Evolutionary conservation across 495 filamentous ascomycete species (phyloP), one percentile per base, ranked within the genome.

Genomic region (Talaromyces thailandensis): DNA sequence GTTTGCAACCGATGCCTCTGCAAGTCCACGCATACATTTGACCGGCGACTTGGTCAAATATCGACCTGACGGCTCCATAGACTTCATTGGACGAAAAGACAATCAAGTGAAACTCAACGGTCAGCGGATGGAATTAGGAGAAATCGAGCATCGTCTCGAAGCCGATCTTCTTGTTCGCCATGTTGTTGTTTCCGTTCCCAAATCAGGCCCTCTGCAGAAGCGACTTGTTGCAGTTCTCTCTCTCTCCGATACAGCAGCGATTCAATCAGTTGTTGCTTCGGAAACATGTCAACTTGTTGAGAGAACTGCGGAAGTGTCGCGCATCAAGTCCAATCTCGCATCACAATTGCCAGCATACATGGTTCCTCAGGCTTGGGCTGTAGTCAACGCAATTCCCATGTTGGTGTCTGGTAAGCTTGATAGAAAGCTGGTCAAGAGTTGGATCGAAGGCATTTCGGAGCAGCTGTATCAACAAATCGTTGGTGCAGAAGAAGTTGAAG

Each of bases 31-130:
- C 29, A 75, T 76, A 25, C 82, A 82, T 69, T 72, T 75, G 63
- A 79, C 81, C 16, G 80, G 81, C 16, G 79, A 83, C 64, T 73
- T 84, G 16, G 81, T 75, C 18, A 75, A 75, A 37, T 86, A 84
- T 67, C 79, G 79, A 58, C 68, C 74, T 3, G 79, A 85, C 64
- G 83, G 84, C 2, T 76, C 75, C 0, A 70, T 86, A 24, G 67
- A 71, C 31, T 81, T 74, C 62, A 69, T 88, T 14, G 85, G 85
- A 31, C 80, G 87, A 5, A 84, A 84, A 59, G 87, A 89, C 60
- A 78, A 83, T 56, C 85, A 88, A 65, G 83, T 87, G 25, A 89
- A 89, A 66, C 68, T 89, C 0, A 79, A 82, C n/a, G 87, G 87
- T 5, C 86, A 88, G 63, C 77, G 87, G 14, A 83, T 89, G 68